A percentile compares a stretch with the other conserved stretches of the same genome.
phyloP scores from a whole-genome alignment of 768 basidiomycete species.

The Phaffia tasmanica region DNA sequence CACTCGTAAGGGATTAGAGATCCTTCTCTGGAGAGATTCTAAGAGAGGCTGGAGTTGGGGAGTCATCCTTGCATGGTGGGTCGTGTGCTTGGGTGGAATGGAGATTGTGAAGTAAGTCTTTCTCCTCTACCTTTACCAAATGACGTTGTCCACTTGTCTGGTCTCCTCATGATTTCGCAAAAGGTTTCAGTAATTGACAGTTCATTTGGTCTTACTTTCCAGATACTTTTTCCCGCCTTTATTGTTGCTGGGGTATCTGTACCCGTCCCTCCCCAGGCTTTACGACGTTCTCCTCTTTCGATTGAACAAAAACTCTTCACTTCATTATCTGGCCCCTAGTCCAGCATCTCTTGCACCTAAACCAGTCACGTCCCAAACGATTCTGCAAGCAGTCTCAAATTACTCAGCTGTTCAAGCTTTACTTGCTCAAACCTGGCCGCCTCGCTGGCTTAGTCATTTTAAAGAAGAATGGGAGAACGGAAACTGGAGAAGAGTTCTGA shows the following conservation, averaged over 20 bases:
- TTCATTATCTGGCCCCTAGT: slow-evolving; percentile 22
- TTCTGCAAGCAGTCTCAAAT: slow-evolving; percentile 15
- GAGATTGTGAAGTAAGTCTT: slow-evolving; percentile 28
- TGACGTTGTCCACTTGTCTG: neutral
- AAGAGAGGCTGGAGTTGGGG: slow-evolving; percentile 28
- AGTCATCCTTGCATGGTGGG: slow-evolving; percentile 32
- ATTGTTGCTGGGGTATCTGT: slow-evolving; percentile 19
- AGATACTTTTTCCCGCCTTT: slow-evolving; percentile 24
- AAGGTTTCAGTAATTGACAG: neutral
- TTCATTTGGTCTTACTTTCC: neutral
- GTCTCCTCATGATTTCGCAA: neutral
- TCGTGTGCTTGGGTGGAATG: slow-evolving; percentile 30
- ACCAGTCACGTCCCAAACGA: slow-evolving; percentile 24
- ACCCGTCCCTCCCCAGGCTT: slow-evolving; percentile 1
- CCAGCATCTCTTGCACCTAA: slow-evolving; percentile 26
- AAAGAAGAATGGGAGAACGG: neutral
- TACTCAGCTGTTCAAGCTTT: slow-evolving; percentile 14
- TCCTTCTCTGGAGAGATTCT: slow-evolving; percentile 32
- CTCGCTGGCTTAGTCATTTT: slow-evolving; percentile 20
- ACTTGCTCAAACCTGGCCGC: slow-evolving; percentile 15
- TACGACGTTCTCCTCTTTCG: slow-evolving; percentile 25
- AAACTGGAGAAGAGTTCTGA: neutral
- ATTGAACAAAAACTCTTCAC: slow-evolving; percentile 25
- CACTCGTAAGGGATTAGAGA: slow-evolving; percentile 24
- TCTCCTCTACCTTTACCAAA: slow-evolving; percentile 5